Percentiles rank a stretch among this genome's conserved stretches.
phyloP scores from a whole-genome alignment of 1,284 basidiomycete genomes.

The Cryptococcus amylolentus region DNA sequence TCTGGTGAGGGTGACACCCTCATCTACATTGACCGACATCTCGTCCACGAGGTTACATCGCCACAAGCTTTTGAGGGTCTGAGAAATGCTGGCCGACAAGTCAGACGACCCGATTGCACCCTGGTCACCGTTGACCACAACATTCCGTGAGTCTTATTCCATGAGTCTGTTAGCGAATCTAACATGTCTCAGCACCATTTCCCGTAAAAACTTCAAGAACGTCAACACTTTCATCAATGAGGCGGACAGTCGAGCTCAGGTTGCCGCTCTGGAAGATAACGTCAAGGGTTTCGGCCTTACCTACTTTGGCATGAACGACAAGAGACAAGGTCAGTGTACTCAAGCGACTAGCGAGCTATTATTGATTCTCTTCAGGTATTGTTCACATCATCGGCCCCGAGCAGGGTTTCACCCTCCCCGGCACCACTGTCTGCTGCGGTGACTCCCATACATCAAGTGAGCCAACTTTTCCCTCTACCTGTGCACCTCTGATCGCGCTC shows the following conservation, averaged over 20 bases:
- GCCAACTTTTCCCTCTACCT: conserved; percentile 4
- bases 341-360: neutral
- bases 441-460: conserved; percentile 77
- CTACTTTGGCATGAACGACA: conserved; percentile 90
- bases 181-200: conserved; percentile 60
- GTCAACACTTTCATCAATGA: conserved; percentile 77
- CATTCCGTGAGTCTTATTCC: conserved; percentile 68
- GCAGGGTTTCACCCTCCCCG: conserved; percentile 93
- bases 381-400: conserved; percentile 96
- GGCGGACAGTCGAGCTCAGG: conserved; percentile 89
- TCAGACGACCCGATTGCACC: conserved; percentile 88
- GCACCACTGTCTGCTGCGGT: conserved; percentile 92
- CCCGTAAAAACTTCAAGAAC: conserved; percentile 78
- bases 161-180: neutral
- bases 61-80: conserved; percentile 96
- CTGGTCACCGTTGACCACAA: conserved; percentile 95
- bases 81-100: conserved; percentile 74
- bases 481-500: neutral
- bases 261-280: conserved; percentile 84
- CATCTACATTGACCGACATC: conserved; percentile 92
- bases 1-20: conserved; percentile 80
- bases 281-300: conserved; percentile 93
- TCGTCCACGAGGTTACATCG: conserved; percentile 93
- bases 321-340: conserved; percentile 66
- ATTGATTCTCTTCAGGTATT: conserved; percentile 60